phyloP scores from a whole-genome alignment of 2,329 filamentous ascomycete genomes.

The Arthrobotrys sinensis region DNA sequence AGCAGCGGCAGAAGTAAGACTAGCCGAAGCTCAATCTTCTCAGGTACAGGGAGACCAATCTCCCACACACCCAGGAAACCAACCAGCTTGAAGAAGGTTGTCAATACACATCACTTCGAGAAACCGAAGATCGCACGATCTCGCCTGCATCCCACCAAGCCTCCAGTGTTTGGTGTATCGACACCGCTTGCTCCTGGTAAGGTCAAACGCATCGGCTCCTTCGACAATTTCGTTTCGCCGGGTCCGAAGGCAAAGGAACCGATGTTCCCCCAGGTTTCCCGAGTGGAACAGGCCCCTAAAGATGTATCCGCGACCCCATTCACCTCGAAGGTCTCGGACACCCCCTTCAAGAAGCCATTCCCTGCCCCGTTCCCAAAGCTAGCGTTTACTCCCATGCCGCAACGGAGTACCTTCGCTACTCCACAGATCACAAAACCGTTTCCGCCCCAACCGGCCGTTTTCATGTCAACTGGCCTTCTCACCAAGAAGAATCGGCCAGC shows the following conservation, averaged over 20 bases:
- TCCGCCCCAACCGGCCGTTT: slow-evolving; percentile 84
- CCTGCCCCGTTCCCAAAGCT: slow-evolving; percentile 69
- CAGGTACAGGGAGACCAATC: slow-evolving; percentile 64
- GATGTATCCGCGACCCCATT: slow-evolving; percentile 36
- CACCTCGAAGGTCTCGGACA: slow-evolving; percentile 51
- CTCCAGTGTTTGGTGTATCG: slow-evolving; percentile 62
- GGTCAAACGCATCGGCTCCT: slow-evolving; percentile 63
- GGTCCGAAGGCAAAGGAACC: slow-evolving; percentile 53
- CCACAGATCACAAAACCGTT: slow-evolving; percentile 82
- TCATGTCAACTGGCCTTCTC: slow-evolving; percentile 93
- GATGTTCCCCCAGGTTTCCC: slow-evolving; percentile 46
- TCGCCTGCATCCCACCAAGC: slow-evolving; percentile 61
- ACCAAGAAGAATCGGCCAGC: slow-evolving; percentile 75
- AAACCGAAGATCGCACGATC: slow-evolving; percentile 63
- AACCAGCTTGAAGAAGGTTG: slow-evolving; percentile 52
- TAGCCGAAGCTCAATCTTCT: slow-evolving; percentile 73
- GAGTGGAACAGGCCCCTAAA: slow-evolving; percentile 8
- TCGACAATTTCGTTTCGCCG: slow-evolving; percentile 63
- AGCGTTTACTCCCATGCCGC: slow-evolving; percentile 69
- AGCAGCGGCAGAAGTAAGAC: slow-evolving; percentile 65
- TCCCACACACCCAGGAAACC: slow-evolving; percentile 67
- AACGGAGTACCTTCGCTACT: slow-evolving; percentile 75
- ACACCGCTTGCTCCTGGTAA: slow-evolving; percentile 61
- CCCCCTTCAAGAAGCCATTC: slow-evolving; percentile 63
- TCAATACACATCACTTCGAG: slow-evolving; percentile 60